A percentile compares a stretch with the other conserved stretches of the same genome.
Conservation (phyloP, 2,329 filamentous ascomycete genomes). For the Monilinia laxa region DNA sequence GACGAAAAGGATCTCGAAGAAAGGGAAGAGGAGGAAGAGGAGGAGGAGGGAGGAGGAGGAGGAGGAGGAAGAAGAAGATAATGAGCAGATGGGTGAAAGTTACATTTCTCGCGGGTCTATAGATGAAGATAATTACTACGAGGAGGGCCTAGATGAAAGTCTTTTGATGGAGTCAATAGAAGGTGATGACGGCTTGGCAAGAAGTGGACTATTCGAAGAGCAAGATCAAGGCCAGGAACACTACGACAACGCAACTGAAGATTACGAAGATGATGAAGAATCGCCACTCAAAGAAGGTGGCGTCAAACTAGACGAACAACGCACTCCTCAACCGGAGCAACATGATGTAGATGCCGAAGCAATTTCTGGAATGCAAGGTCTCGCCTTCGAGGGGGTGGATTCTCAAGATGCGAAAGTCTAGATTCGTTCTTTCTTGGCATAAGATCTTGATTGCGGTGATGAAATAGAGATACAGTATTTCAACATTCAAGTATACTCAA, state of each 20-base stretch:
- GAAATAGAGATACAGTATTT: not conserved
- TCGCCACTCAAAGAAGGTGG: not conserved
- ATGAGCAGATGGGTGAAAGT: conserved; percentile 54
- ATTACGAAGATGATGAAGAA: conserved; percentile 23
- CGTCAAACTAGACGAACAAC: conserved; percentile 3
- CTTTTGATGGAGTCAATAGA: conserved; percentile 34
- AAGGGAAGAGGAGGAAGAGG: conserved; percentile 50
- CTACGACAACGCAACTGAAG: conserved; percentile 19
- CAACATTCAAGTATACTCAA: conserved; percentile 4
- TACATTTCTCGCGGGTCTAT: conserved; percentile 55
- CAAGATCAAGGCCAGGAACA: conserved; percentile 32
- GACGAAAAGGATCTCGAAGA: conserved; percentile 56
- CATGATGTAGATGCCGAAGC: conserved; percentile 55
- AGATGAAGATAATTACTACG: conserved; percentile 46
- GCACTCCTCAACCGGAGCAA: conserved; percentile 31
- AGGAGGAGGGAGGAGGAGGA: conserved; percentile 54
- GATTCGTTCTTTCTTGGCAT: not conserved
- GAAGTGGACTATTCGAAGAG: conserved; percentile 38
- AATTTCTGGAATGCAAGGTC: conserved; percentile 58
- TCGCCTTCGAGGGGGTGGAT: conserved; percentile 47
- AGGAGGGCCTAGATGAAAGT: conserved; percentile 38
- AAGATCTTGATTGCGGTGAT: not conserved
- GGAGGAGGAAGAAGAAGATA: conserved; percentile 50
- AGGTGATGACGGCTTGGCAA: conserved; percentile 34
- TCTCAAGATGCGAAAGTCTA: conserved; percentile 32